phyloP scores from a whole-genome alignment of 139 green algal genomes.

The Chlorella sp. region DNA sequence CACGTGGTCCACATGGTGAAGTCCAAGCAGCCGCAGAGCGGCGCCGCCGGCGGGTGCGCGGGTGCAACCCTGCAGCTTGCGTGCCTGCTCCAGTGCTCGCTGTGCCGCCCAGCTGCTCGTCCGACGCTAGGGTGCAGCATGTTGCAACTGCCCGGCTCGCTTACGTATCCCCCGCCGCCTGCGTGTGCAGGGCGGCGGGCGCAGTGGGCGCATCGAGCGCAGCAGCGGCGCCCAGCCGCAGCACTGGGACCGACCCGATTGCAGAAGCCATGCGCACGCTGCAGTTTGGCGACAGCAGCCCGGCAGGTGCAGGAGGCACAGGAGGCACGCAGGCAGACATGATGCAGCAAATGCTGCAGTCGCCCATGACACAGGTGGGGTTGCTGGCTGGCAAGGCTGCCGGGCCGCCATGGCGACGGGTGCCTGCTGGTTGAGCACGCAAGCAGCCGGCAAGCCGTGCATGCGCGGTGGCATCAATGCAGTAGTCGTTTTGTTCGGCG shows the following conservation, averaged over 20 bases:
- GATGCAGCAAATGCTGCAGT: slow-evolving; percentile 77
- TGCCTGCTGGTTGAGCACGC: no score
- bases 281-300: background rate
- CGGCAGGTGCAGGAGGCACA: background rate
- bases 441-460: no score
- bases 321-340: slow-evolving; percentile 48
- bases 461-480: no score
- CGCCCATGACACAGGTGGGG: slow-evolving; percentile 65
- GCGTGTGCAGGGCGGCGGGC: background rate
- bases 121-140: no score
- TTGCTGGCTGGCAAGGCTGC: background rate
- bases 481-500: no score
- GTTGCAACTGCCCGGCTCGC: no score
- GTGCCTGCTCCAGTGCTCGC: background rate
- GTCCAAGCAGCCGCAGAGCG: background rate
- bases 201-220: background rate
- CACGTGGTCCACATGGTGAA: slow-evolving; percentile 79
- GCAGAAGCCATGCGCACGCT: slow-evolving; percentile 17
- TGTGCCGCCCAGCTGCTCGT: no score
- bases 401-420: background rate
- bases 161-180: no score
- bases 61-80: background rate
- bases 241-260: background rate
- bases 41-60: background rate
- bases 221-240: background rate